phyloP scores from a whole-genome alignment of 495 filamentous ascomycete species.

The Hypoxylon rickii region DNA sequence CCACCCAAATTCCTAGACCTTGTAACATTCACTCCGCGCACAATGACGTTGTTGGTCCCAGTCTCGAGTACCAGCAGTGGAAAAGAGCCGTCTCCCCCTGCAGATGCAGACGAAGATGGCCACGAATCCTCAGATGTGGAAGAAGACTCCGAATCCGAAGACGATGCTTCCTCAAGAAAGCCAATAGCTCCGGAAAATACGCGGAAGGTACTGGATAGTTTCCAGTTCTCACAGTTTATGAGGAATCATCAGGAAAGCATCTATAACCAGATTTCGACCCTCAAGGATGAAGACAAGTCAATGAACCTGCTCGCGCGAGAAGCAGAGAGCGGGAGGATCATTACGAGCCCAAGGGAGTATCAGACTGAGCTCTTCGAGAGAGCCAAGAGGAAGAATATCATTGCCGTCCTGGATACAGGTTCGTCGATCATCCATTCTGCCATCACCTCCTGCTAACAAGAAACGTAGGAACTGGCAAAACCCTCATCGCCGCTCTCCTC shows the following conservation, averaged over 20 bases:
- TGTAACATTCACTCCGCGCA: too few relatives aligned
- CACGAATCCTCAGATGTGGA: slow-evolving; percentile 1
- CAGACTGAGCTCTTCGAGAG: slow-evolving; percentile 90
- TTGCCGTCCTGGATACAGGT: slow-evolving; percentile 96
- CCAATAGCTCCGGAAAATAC: slow-evolving; percentile 24
- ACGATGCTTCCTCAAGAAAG: slow-evolving; percentile 30
- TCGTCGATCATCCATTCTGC: neutral
- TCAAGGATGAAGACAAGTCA: slow-evolving; percentile 33
- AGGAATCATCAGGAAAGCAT: slow-evolving; percentile 35
- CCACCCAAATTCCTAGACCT: too few relatives aligned
- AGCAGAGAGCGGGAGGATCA: slow-evolving; percentile 55
- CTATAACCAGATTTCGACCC: slow-evolving; percentile 21
- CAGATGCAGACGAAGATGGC: neutral
- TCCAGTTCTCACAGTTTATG: slow-evolving; percentile 30
- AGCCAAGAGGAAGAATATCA: slow-evolving; percentile 84
- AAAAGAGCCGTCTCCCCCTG: too few relatives aligned
- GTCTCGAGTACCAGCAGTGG: too few relatives aligned
- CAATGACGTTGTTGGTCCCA: too few relatives aligned
- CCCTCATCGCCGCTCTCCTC: slow-evolving; percentile 88
- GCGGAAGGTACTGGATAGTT: slow-evolving; percentile 50
- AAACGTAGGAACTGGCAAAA: slow-evolving; percentile 87
- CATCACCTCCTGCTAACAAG: slow-evolving; percentile 13
- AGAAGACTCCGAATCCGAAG: slow-evolving; percentile 25
- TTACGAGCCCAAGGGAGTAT: slow-evolving; percentile 81
- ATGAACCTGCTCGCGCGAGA: slow-evolving; percentile 31